phyloP scores from a whole-genome alignment of 257 asterid species.

The Solanum sitiens region DNA sequence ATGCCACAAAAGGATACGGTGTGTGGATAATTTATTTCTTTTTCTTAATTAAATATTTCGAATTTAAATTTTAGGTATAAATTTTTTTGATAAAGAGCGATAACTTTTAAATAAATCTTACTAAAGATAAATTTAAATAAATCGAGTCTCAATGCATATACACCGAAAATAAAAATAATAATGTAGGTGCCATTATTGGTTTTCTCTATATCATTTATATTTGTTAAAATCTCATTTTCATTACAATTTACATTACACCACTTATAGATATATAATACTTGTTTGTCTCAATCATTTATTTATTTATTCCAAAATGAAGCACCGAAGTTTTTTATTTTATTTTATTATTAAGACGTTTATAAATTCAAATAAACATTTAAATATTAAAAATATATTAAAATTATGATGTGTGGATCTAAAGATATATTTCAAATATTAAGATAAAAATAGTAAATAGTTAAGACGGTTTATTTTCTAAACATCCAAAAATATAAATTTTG shows the following conservation, averaged over 20 bases:
- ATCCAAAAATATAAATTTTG: neutral
- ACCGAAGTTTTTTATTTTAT: neutral
- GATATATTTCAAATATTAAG: neutral
- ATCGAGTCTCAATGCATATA: neutral
- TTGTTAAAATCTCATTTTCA: neutral
- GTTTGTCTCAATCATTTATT: neutral
- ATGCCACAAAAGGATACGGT: neutral
- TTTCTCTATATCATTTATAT: neutral
- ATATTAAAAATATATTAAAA: neutral
- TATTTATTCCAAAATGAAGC: neutral
- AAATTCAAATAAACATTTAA: neutral
- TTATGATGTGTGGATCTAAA: neutral
- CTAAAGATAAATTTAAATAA: neutral
- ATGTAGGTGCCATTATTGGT: neutral
- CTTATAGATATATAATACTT: neutral
- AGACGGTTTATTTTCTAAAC: neutral
- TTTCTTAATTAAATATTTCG: too few relatives aligned
- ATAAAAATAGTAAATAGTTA: neutral
- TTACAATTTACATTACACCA: neutral
- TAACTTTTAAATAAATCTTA: neutral
- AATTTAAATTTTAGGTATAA: too few relatives aligned
- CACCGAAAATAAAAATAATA: neutral
- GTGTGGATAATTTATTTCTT: too few relatives aligned
- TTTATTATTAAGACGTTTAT: neutral
- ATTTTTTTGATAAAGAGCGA: rapidly evolving